These are phyloP conservation scores for Apiotrichum montevideense DNA, from an alignment of 1,284 basidiomycete genomes.

Conservation along the genomic window DNA sequence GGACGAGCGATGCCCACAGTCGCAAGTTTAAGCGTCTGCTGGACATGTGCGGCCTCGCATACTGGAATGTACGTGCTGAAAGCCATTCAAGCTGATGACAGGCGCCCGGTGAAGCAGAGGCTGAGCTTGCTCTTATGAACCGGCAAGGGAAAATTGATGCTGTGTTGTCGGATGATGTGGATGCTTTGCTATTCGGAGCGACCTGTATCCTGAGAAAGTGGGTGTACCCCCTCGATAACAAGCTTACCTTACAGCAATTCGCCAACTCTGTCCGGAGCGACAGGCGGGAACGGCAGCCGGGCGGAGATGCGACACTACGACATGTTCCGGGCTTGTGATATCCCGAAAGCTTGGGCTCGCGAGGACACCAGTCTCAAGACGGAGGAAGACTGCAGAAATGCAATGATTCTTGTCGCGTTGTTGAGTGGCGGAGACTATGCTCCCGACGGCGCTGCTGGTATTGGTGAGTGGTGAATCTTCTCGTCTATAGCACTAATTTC, in stretches of 20 bases:
- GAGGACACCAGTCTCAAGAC: constrained; percentile 26
- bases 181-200: constrained; percentile 86
- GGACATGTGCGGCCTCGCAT: constrained; percentile 81
- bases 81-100: constrained; percentile 27
- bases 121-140: constrained; percentile 85
- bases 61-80: constrained; percentile 58
- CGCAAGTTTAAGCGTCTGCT: constrained; percentile 72
- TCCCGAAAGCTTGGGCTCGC: constrained; percentile 36
- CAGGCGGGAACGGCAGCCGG: constrained; percentile 1
- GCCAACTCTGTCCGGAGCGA: constrained; percentile 58
- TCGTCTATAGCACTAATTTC: constrained; percentile 11
- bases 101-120: constrained; percentile 95
- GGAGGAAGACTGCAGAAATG: constrained; percentile 56
- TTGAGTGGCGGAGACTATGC: constrained; percentile 88
- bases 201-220: constrained; percentile 71
- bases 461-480: constrained; percentile 28
- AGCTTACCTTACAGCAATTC: constrained; percentile 54
- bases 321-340: constrained; percentile 56
- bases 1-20: constrained; percentile 58
- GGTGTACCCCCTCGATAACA: constrained; percentile 17
- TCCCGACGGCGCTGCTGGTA: constrained; percentile 47
- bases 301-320: constrained; percentile 63
- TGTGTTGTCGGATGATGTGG: constrained; percentile 87
- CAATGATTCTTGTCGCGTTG: constrained; percentile 77
- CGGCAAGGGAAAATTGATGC: constrained; percentile 76